Base-by-base conservation (phyloP, 2,329 filamentous ascomycete genomes). In the Penicillium sp. region DNA sequence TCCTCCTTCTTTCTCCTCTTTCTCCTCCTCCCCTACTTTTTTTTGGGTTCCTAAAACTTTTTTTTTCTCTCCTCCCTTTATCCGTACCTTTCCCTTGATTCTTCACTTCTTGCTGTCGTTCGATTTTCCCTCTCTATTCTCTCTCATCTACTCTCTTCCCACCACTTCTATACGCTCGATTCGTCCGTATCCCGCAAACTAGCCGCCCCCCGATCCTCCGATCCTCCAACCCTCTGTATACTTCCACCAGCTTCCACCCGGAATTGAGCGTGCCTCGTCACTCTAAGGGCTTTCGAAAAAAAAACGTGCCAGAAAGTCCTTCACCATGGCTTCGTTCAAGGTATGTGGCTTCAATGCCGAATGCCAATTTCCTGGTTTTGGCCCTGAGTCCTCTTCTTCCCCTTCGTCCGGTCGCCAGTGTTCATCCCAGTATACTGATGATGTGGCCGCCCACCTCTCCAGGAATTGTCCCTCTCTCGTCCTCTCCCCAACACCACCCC, bases 401-500 rank as follows among this genome's bases (percentile, higher is more conserved):
- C 33, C 45, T 24, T 37, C 24, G 3, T 10, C 22, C 53, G 53
- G 53, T 55, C 53, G 53, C 53, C 17, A 22, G 51, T 53, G 8
- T 56, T 19, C 57, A 50, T 33, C 24, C 17, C 40, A 44, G 10
- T 54, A n/a, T 65, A 50, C 69, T 73, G 69, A 75, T 68, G 42
- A 72, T 66, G 59, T 64, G 38, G 63, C 69, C 60, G 51, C 61
- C 58, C 40, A 9, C 56, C 58, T 59, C 55, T 54, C 53, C 58
- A 78, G 76, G 76, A 78, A 74, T 72, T 76, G 58, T 76, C 87
- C 75, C 82, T 87, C 69, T 86, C 88, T 73, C 86, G 89, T 78
- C 89, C 89, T 79, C 83, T 90, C 76, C 83, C 84, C 76, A 87
- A 87, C 73, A 82, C 89, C 67, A 87, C 91, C 80, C 86, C 88